These are phyloP conservation scores for Tricholoma matsutake DNA, from an alignment of 768 basidiomycete species.

Conservation along the genomic window DNA sequence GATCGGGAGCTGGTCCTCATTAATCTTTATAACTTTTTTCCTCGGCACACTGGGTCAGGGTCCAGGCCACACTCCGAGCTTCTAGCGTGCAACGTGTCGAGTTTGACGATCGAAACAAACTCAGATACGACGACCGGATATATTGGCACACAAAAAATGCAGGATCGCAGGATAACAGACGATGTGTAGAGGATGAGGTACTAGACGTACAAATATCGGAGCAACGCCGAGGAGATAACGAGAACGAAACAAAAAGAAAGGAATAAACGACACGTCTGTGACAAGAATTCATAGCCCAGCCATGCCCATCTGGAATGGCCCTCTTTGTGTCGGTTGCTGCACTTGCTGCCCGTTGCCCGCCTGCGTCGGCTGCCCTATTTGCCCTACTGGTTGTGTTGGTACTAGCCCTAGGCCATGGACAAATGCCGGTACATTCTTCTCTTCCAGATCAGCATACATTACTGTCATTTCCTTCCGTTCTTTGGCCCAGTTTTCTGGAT, in stretches of 20 bases:
- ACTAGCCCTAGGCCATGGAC: constrained; percentile 46
- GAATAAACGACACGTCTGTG: constrained; percentile 10
- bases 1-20: constrained; percentile 4
- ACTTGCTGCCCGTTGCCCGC: constrained; percentile 15
- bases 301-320: constrained; percentile 51
- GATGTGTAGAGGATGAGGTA: constrained; percentile 8
- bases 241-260: constrained; percentile 8
- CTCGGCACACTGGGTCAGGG: background rate
- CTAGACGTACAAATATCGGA: constrained; percentile 21
- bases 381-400: constrained; percentile 34
- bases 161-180: background rate
- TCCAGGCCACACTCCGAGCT: constrained; percentile 1
- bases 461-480: constrained; percentile 77
- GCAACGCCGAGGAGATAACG: constrained; percentile 13
- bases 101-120: background rate
- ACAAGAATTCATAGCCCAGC: constrained; percentile 39
- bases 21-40: background rate
- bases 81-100: constrained; percentile 2
- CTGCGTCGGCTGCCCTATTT: constrained; percentile 30
- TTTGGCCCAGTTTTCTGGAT: constrained; percentile 75
- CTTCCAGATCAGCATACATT: constrained; percentile 70
- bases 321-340: constrained; percentile 33
- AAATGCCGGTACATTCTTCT: constrained; percentile 66
- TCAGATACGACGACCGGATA: constrained; percentile 3
- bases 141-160: constrained; percentile 1